Evolutionary conservation across 352 stramenopile species (phyloP).

Genomic region (Phytopythium sindhum): DNA sequence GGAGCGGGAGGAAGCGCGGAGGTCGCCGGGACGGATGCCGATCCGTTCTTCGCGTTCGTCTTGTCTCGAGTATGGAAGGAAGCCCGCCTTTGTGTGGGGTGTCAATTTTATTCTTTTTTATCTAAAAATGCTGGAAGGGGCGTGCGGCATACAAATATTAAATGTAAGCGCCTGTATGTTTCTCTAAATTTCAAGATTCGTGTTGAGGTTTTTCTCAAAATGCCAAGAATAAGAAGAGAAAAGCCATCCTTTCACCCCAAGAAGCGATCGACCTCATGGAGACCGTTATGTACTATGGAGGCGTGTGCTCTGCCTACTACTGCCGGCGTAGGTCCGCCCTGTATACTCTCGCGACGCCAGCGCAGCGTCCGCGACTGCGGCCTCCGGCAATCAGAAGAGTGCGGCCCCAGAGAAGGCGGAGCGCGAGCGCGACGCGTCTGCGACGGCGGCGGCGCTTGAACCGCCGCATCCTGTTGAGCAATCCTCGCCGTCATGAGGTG

Average conservation of each 20-base stretch:
- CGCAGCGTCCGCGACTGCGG: no score
- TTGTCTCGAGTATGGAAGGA: not conserved
- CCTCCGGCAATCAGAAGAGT: not conserved
- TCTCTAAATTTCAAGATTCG: conserved; percentile 1
- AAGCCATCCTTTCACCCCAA: no score
- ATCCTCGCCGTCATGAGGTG: not conserved
- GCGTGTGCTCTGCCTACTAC: no score
- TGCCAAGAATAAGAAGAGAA: not conserved
- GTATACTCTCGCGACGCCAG: no score
- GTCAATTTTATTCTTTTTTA: not conserved
- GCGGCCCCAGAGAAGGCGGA: not conserved
- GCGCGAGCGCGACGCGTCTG: not conserved
- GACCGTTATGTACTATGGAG: not conserved
- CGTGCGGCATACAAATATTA: not conserved
- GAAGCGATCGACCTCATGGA: no score
- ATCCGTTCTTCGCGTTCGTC: not conserved
- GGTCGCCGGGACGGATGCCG: not conserved
- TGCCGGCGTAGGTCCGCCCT: no score
- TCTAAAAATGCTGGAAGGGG: not conserved
- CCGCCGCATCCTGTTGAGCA: not conserved
- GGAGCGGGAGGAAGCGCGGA: not conserved
- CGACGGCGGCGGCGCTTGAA: not conserved
- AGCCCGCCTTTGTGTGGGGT: not conserved
- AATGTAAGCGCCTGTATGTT: not conserved
- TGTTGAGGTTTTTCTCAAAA: not conserved